Percentiles rank a stretch among this genome's conserved stretches.
phyloP scores from a whole-genome alignment of 31 red algal genomes.

The Asparagopsis taxiformis region DNA sequence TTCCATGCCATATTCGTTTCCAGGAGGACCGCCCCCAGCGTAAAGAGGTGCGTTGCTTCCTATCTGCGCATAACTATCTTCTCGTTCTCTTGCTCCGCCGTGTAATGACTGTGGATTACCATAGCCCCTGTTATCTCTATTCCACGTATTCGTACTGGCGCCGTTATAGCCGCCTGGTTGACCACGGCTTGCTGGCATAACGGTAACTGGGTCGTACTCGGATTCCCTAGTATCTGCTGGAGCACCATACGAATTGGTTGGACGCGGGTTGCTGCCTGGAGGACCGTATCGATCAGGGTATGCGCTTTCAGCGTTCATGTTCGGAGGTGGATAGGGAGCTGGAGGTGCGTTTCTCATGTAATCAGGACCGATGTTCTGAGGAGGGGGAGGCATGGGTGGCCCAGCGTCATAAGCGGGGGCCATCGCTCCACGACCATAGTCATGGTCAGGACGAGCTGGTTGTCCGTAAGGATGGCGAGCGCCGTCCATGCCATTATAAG shows the following conservation, averaged over 20 bases:
- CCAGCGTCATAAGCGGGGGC: not conserved
- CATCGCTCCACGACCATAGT: not conserved
- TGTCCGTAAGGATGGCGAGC: too few relatives aligned
- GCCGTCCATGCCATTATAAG: too few relatives aligned
- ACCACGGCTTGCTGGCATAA: slow-evolving; percentile 2
- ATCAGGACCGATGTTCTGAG: not conserved
- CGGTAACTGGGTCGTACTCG: slow-evolving; percentile 11
- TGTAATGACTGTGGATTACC: not conserved
- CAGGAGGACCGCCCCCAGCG: too few relatives aligned
- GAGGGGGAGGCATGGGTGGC: not conserved
- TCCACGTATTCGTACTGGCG: not conserved
- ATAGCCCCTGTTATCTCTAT: not conserved
- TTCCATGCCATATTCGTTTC: too few relatives aligned
- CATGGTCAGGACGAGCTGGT: slow-evolving; percentile 1
- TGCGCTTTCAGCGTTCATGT: not conserved
- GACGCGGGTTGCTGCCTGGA: not conserved
- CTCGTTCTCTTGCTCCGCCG: not conserved
- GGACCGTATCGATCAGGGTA: slow-evolving; percentile 6
- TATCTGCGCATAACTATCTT: slow-evolving; percentile 1
- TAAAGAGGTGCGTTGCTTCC: too few relatives aligned
- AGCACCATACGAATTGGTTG: not conserved
- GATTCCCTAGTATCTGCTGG: slow-evolving; percentile 3
- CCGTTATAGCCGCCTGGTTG: not conserved
- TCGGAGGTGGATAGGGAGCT: not conserved
- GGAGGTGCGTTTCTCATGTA: not conserved